Conservation (phyloP, 176 grass and related monocot species). For the Metroxylon sagu region DNA sequence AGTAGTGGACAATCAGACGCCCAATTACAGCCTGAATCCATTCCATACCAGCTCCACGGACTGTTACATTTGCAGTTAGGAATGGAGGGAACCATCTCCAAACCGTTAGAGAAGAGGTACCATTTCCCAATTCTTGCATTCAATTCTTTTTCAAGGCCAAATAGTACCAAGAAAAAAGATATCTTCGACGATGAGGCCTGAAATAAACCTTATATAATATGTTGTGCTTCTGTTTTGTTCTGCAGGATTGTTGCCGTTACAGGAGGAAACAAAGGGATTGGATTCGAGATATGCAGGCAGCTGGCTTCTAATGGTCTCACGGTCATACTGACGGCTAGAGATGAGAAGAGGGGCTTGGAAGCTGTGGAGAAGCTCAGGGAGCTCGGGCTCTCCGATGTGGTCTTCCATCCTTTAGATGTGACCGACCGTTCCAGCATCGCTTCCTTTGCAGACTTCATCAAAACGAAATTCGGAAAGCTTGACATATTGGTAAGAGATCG, state of each 20-base stretch:
- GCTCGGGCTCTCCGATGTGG: constrained; percentile 25
- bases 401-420: constrained; percentile 62
- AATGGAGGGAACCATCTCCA: too few species aligned
- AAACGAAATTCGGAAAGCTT: constrained; percentile 42
- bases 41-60: too few species aligned
- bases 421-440: constrained; percentile 20
- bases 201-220: too few species aligned
- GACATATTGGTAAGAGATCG: constrained; percentile 45
- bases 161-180: too few species aligned
- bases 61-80: too few species aligned
- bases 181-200: too few species aligned
- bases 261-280: constrained; percentile 60
- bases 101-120: too few species aligned
- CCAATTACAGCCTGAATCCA: too few species aligned
- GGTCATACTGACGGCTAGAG: constrained; percentile 62
- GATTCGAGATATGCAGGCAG: constrained; percentile 47
- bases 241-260: constrained; percentile 58
- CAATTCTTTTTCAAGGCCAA: too few species aligned
- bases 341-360: constrained; percentile 36
- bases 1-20: too few species aligned
- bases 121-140: too few species aligned
- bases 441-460: constrained; percentile 27
- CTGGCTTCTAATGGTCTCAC: constrained; percentile 30
- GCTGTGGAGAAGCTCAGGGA: constrained; percentile 30
- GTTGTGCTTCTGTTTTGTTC: background rate